Evolutionary conservation across 108 stramenopile species (phyloP).

Genomic region (Fistulifera solaris): DNA sequence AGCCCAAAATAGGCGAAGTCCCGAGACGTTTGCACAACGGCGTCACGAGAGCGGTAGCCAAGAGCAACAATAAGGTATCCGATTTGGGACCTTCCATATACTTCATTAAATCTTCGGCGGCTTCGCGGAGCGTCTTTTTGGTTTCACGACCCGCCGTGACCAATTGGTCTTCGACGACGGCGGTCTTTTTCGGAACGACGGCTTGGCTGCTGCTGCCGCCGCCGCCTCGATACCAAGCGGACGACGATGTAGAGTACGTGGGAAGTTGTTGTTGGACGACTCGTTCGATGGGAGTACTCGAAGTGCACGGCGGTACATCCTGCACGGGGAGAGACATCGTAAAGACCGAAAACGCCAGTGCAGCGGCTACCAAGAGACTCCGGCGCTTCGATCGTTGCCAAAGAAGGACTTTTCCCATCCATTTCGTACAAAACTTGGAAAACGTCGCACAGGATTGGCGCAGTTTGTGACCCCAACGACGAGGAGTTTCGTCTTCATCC

Average conservation of each 20-base stretch:
- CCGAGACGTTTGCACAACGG: slow-evolving; percentile 81
- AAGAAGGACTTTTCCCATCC: slow-evolving; percentile 14
- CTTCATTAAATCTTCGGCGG: slow-evolving; percentile 36
- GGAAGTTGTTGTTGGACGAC: slow-evolving; percentile 2
- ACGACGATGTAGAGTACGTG: not conserved
- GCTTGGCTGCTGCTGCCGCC: not conserved
- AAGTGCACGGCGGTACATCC: not conserved
- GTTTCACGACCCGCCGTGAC: slow-evolving; percentile 19
- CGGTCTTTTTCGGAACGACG: not conserved
- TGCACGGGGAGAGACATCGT: not conserved
- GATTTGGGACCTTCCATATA: slow-evolving; percentile 83
- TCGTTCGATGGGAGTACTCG: slow-evolving; percentile 1
- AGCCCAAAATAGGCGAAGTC: slow-evolving; percentile 88
- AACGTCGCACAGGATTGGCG: not conserved
- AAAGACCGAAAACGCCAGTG: slow-evolving; percentile 21
- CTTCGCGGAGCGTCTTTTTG: slow-evolving; percentile 48
- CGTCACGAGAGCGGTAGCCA: slow-evolving; percentile 84
- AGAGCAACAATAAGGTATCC: slow-evolving; percentile 77
- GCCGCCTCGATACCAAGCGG: not conserved
- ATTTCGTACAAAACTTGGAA: slow-evolving; percentile 4
- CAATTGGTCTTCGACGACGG: slow-evolving; percentile 13
- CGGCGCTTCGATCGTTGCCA: slow-evolving; percentile 24
- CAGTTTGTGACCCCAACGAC: no score
- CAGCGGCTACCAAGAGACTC: slow-evolving; percentile 29
- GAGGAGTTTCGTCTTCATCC: no score